phyloP scores from a whole-genome alignment of 1,284 basidiomycete species.

The Puccinia horiana region DNA sequence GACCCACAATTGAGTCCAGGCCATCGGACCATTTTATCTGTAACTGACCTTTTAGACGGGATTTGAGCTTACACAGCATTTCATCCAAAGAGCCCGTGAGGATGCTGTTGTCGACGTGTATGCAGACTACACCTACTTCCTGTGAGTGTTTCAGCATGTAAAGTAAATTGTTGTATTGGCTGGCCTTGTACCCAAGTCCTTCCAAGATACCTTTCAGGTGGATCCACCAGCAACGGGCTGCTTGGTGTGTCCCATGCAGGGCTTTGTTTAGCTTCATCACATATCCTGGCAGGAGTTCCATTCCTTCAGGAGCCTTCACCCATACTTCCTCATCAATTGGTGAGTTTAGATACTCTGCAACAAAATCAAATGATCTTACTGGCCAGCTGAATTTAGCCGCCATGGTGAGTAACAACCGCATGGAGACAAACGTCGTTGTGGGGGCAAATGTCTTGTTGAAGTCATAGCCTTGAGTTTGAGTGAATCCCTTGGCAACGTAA shows the following conservation, averaged over 20 bases:
- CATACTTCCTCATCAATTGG: slow-evolving; percentile 19
- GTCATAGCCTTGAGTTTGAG: no score
- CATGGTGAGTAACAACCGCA: slow-evolving; percentile 3
- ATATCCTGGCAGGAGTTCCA: no score
- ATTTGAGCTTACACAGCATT: not conserved
- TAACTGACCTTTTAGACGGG: no score
- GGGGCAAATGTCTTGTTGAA: slow-evolving; percentile 5
- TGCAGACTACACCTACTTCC: not conserved
- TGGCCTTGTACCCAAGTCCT: no score
- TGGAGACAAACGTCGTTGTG: no score
- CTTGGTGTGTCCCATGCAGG: no score
- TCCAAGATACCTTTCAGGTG: no score
- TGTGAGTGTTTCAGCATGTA: not conserved
- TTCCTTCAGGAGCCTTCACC: not conserved
- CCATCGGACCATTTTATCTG: not conserved
- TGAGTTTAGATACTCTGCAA: slow-evolving; percentile 16
- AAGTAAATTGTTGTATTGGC: no score
- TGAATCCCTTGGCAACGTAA: not conserved
- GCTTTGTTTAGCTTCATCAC: no score
- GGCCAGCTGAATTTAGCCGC: slow-evolving; percentile 10
- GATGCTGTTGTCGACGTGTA: slow-evolving; percentile 18
- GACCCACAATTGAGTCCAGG: slow-evolving; percentile 3
- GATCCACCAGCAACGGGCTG: slow-evolving; percentile 17
- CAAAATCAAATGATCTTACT: slow-evolving; percentile 23
- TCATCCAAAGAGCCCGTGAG: not conserved